A percentile compares a stretch with the other conserved stretches of the same genome.
Evolutionary conservation across 768 basidiomycete species (phyloP).

Genomic region (Leccinum fibrillosum): DNA sequence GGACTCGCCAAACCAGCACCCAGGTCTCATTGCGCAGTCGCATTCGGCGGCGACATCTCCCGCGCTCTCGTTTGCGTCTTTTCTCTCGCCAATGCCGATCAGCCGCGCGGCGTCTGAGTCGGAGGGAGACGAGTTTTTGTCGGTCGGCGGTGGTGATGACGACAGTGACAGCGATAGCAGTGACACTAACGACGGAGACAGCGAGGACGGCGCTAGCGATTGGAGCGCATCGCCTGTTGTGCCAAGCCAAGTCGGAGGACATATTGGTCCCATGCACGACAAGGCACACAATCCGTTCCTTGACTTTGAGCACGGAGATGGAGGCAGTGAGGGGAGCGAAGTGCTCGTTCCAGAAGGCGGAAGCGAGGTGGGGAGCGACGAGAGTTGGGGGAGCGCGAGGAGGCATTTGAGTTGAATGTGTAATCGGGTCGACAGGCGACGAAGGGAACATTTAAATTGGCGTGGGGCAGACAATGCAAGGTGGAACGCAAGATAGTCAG

Average conservation of each 20-base stretch:
- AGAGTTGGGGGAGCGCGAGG: slow-evolving; percentile 26
- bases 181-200: background rate
- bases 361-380: slow-evolving; percentile 23
- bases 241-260: background rate
- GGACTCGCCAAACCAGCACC: background rate
- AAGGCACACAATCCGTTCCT: slow-evolving; percentile 21
- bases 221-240: slow-evolving; percentile 6
- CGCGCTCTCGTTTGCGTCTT: slow-evolving; percentile 20
- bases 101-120: slow-evolving; percentile 20
- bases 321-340: slow-evolving; percentile 21
- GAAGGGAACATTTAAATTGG: background rate
- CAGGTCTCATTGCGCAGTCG: background rate
- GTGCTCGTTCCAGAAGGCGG: slow-evolving; percentile 11
- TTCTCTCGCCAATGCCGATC: slow-evolving; percentile 23
- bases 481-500: background rate
- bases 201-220: slow-evolving; percentile 5
- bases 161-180: background rate
- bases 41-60: slow-evolving; percentile 11
- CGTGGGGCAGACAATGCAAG: background rate
- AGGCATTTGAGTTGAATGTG: slow-evolving; percentile 6
- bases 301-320: slow-evolving; percentile 11
- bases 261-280: slow-evolving; percentile 1
- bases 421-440: background rate
- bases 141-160: slow-evolving; percentile 16
- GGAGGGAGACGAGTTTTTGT: slow-evolving; percentile 25